Percentiles rank a stretch among this genome's conserved stretches.
Conservation (phyloP, 108 stramenopile genomes). For the Fistulifera pelliculosa region DNA sequence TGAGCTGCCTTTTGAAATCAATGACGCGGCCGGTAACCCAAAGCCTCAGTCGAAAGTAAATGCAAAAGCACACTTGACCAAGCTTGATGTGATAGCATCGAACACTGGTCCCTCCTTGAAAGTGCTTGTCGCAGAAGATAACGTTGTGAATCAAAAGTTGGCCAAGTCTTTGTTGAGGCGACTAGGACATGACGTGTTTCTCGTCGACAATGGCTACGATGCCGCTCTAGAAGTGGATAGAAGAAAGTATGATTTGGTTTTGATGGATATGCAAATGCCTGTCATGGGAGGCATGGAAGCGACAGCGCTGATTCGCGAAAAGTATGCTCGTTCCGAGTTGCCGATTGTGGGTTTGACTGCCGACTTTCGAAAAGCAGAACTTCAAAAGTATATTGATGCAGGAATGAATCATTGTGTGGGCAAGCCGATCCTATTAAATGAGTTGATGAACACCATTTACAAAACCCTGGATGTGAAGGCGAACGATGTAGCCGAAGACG, state of each 20-base stretch:
- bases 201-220: slow-evolving; percentile 26
- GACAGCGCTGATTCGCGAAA: slow-evolving; percentile 13
- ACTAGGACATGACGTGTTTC: slow-evolving; percentile 19
- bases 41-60: no score
- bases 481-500: background rate
- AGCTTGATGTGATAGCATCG: no score
- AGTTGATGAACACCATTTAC: no score
- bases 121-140: slow-evolving; percentile 49
- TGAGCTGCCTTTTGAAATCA: slow-evolving; percentile 8
- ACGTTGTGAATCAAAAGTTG: slow-evolving; percentile 38
- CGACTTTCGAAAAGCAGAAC: slow-evolving; percentile 15
- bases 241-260: slow-evolving; percentile 22
- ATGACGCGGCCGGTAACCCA: slow-evolving; percentile 5
- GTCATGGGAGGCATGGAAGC: slow-evolving; percentile 58
- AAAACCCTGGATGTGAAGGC: background rate
- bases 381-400: slow-evolving; percentile 9
- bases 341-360: slow-evolving; percentile 42
- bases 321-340: background rate
- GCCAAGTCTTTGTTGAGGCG: slow-evolving; percentile 24
- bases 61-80: no score
- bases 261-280: slow-evolving; percentile 59
- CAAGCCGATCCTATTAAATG: slow-evolving; percentile 19
- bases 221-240: slow-evolving; percentile 20
- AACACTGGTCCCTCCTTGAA: slow-evolving; percentile 2
- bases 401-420: slow-evolving; percentile 29